A percentile compares a stretch with the other conserved stretches of the same genome.
These are phyloP conservation scores for Persicaria tinctoria DNA, from an alignment of 148 eudicot genomes.

Conservation along the genomic window DNA sequence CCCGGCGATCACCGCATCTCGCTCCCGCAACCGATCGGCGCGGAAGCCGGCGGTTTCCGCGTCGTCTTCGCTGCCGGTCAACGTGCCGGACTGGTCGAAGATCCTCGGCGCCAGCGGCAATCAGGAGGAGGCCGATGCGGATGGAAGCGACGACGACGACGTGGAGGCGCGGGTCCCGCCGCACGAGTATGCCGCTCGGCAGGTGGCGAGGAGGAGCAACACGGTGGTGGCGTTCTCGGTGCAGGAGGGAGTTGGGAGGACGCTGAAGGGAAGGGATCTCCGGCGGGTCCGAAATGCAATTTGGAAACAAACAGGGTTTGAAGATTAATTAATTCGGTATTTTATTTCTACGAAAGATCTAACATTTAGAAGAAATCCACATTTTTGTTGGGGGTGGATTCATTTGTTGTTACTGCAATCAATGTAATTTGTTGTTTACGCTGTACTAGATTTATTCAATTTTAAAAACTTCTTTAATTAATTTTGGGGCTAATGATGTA, in stretches of 20 bases:
- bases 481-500: too few species aligned
- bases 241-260: conserved; percentile 38
- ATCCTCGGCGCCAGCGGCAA: conserved; percentile 1
- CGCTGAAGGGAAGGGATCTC: conserved; percentile 40
- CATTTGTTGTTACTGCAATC: background rate
- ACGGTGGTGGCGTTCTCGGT: conserved; percentile 30
- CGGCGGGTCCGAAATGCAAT: conserved; percentile 38
- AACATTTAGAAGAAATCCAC: background rate
- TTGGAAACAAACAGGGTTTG: conserved; percentile 38
- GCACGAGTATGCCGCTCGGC: conserved; percentile 29
- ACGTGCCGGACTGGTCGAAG: conserved; percentile 21
- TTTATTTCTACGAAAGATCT: too few species aligned
- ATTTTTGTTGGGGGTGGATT: background rate
- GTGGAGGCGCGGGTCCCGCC: conserved; percentile 29
- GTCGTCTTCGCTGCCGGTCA: conserved; percentile 32
- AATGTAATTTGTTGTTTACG: background rate
- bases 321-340: conserved; percentile 20
- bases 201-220: conserved; percentile 22
- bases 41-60: background rate
- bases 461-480: too few species aligned
- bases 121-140: background rate
- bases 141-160: conserved; percentile 8
- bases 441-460: too few species aligned
- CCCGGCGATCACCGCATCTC: background rate
- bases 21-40: background rate